phyloP scores from a whole-genome alignment of 2,329 filamentous ascomycete species.

The Elsinoe perseae region DNA sequence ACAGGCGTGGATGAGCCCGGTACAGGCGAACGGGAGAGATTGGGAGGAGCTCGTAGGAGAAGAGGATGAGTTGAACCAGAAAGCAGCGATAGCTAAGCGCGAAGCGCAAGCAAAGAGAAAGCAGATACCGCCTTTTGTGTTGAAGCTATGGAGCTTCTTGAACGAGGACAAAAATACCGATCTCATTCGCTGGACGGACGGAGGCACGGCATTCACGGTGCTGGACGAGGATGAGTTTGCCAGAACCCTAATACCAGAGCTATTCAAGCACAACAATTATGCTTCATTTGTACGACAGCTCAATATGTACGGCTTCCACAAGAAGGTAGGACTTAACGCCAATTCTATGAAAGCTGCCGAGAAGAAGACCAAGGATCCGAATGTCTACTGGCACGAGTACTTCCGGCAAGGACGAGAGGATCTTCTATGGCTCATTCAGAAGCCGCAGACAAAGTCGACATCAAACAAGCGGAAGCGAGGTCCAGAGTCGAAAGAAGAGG shows the following conservation, averaged over 20 bases:
- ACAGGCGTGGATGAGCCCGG: conserved; percentile 36
- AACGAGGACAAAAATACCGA: conserved; percentile 90
- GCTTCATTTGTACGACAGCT: conserved; percentile 68
- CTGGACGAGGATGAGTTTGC: conserved; percentile 89
- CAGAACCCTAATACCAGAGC: conserved; percentile 62
- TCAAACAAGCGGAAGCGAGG: conserved; percentile 40
- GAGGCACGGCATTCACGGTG: conserved; percentile 93
- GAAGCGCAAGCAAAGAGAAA: conserved; percentile 87
- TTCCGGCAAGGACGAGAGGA: conserved; percentile 91
- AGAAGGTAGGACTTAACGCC: conserved; percentile 66
- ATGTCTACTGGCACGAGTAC: conserved; percentile 95
- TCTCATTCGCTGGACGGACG: conserved; percentile 92
- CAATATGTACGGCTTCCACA: conserved; percentile 51
- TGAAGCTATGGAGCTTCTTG: conserved; percentile 84
- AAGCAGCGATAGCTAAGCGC: conserved; percentile 72
- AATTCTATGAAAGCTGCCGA: conserved; percentile 97
- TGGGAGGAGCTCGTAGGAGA: conserved; percentile 54
- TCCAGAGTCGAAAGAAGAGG: conserved; percentile 53
- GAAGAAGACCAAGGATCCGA: conserved; percentile 85
- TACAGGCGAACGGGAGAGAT: conserved; percentile 35
- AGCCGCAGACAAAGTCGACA: conserved; percentile 65
- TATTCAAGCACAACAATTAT: conserved; percentile 75
- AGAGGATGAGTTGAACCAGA: conserved; percentile 69
- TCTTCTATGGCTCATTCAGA: conserved; percentile 90
- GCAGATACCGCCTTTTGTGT: conserved; percentile 94